phyloP scores from a whole-genome alignment of 257 asterid species.

The Solanum tarijense region DNA sequence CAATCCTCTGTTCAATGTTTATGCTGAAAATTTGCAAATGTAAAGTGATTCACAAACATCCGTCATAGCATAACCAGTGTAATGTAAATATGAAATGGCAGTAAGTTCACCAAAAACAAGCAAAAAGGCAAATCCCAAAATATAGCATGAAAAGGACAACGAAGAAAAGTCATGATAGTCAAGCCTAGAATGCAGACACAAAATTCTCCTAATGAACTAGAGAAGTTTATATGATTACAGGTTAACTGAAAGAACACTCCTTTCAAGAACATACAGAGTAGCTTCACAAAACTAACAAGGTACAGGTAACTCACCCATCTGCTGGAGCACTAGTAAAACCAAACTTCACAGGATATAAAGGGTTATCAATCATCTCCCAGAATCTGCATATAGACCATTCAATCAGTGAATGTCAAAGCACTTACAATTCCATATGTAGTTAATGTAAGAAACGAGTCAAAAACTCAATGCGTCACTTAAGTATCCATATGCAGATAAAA shows the following conservation, averaged over 20 bases:
- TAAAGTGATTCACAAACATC: neutral
- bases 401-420: neutral
- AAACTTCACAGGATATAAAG: conserved; percentile 66
- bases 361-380: conserved; percentile 59
- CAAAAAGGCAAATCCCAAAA: neutral
- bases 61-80: neutral
- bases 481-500: neutral
- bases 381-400: conserved; percentile 42
- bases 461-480: neutral
- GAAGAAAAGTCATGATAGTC: neutral
- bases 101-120: neutral
- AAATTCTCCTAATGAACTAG: neutral
- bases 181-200: neutral
- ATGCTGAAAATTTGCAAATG: conserved; percentile 29
- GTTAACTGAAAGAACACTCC: no score
- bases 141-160: neutral
- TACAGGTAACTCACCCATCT: conserved; percentile 51
- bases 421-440: neutral
- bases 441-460: neutral
- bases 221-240: neutral
- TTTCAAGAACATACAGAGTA: neutral
- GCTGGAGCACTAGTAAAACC: conserved; percentile 48
- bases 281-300: neutral
- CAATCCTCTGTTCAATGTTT: conserved; percentile 63
- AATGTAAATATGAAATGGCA: neutral